Base-by-base conservation (phyloP, 2,329 filamentous ascomycete species). In the Hypoxylon sp. region DNA sequence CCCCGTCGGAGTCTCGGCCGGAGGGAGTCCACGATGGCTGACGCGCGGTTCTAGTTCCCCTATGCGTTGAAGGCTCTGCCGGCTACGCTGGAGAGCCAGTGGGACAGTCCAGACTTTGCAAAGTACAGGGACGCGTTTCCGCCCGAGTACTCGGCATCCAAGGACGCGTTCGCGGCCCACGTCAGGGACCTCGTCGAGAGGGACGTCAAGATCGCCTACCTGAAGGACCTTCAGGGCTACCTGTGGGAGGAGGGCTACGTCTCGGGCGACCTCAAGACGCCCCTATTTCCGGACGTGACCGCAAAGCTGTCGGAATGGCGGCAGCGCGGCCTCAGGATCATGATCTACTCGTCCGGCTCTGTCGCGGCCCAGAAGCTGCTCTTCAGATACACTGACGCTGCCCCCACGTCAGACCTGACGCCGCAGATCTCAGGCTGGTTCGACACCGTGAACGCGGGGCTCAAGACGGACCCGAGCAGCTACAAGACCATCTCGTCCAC, bases 311-410 rank as follows among this genome's bases (percentile, higher is more conserved):
- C 78, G 49, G 67, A 76, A 38, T 92, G 89, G 85, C 79, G 82
- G 51, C 71, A 74, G 13, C 73, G 78, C 24, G 82, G 81, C 21
- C 77, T 84, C 60, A 78, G 78, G 58, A 81, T 93, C 63, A 84
- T 89, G 67, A 93, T 95, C 70, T 95, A 93, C 77, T 92, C 89
- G 3, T 92, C 89, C 10, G 91, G 91, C 26, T 92, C 89, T 18
- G 88, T 94, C 4, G 82, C 88, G 17, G 91, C 91, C 11, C 91
- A 95, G 79, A 91, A 92, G 75, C 79, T 94, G 60, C 82, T 94
- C 62, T 94, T 94, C 74, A 80, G 81, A 58, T 85, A 92, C 70
- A 87, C 85, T 37, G 78, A 83, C 61, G 79, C 83, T 6, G 79
- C 83, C 7, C 75, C 81, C 58, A 79, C 80, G 15, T 77, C 81